Base-by-base conservation (phyloP, 768 basidiomycete species). In the Russula griseocarnosa region DNA sequence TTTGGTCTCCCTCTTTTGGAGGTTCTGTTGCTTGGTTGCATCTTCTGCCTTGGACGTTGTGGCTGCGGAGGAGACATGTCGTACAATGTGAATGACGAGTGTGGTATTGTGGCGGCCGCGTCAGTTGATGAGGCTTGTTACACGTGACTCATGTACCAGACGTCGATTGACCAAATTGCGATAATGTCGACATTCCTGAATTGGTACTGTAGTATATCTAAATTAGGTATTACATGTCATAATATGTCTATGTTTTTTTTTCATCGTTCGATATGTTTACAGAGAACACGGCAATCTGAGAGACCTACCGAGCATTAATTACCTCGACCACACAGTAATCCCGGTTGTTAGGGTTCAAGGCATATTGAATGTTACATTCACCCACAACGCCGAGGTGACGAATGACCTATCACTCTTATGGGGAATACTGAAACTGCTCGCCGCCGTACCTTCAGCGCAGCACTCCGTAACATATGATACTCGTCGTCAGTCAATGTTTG, bases 321-420 rank as follows among this genome's bases (percentile, higher is more conserved):
- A 98, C 95, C 74, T 98, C 96, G 72, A 99, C 98, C 66, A 98
- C 96, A 72, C 95, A 92, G 75, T 98, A 99, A 76, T 98, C 96
- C 75, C 84, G 85, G 61, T 87, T 91, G 36, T 81, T 83, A 28
- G 97, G 97, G 76, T 97, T 95, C 65, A 99, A 83, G 6, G 97
- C 97, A 74, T 99, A 99, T 76, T 99, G 97, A 65, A 98, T 97
- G 74, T 97, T 96, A 73, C 94, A 97, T 79, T 95, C 93, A 60
- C 94, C 93, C 51, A 96, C 83, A 68, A 95, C 93, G 60, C 92
- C 92, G 30, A 94, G 82, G 76, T 94, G 92, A 65, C 97, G 87
- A 60, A 86, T 84, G 62, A 74, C 72, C 67, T 68, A 44, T 55
- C 34, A 16, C 10, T 53, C 26, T 18, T 1, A 18, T 20, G 22